Evolutionary conservation across 805 yeast species (phyloP).

Genomic region (Cyberlindnera mrakii): DNA sequence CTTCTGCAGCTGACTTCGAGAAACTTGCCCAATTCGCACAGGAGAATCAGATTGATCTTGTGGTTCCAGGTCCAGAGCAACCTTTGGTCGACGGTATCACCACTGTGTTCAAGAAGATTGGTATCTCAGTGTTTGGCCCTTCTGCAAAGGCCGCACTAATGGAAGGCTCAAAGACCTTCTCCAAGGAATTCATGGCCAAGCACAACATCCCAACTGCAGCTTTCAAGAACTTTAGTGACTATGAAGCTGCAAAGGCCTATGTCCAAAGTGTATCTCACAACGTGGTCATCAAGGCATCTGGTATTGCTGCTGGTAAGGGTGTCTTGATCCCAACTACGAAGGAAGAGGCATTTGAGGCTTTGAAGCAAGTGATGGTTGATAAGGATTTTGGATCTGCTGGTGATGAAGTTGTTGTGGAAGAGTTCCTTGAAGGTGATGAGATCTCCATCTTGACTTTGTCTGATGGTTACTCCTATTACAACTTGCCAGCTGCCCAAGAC

Average conservation of each 20-base stretch:
- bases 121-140: constrained; percentile 98
- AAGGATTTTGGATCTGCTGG: constrained; percentile 92
- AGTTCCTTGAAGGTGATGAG: constrained; percentile 94
- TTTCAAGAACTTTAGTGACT: constrained; percentile 75
- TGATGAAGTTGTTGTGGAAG: constrained; percentile 91
- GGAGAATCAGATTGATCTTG: constrained; percentile 60
- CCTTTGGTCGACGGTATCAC: constrained; percentile 94
- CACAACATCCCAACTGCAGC: constrained; percentile 93
- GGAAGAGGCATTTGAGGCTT: constrained; percentile 79
- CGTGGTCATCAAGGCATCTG: constrained; percentile 93
- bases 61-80: constrained; percentile 98
- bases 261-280: constrained; percentile 59
- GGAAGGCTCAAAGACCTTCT: constrained; percentile 96
- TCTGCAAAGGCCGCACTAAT: constrained; percentile 79
- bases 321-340: constrained; percentile 84
- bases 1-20: constrained; percentile 61
- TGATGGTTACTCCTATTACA: constrained; percentile 88
- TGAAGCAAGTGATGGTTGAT: constrained; percentile 84
- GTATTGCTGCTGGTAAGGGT: constrained; percentile 98
- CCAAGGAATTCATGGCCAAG: constrained; percentile 88
- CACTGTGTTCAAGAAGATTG: constrained; percentile 64
- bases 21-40: constrained; percentile 69
- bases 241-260: constrained; percentile 68
- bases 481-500: constrained; percentile 96
- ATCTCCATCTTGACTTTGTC: constrained; percentile 84